Evolutionary conservation across 371 early-diverging fungal species (phyloP), one percentile per base, ranked within the genome.

Genomic region (Mortierella sp.): DNA sequence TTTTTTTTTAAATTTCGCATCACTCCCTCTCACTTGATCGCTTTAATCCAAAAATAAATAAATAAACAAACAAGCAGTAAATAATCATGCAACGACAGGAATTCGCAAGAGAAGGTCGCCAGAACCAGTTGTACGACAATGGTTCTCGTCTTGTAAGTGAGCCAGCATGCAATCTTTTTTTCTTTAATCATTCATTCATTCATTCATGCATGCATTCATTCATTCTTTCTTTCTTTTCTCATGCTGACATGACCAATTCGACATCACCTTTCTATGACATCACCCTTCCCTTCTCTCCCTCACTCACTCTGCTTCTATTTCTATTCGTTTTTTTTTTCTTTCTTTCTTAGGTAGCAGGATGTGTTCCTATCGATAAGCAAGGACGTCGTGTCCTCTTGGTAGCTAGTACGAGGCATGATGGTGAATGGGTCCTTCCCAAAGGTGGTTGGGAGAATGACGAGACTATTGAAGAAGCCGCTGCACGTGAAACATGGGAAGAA

Each of bases 371-470:
- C 53, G 89, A 92, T 70, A 85, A 74, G 11, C 66, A 78, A 22
- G 87, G 86, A 11, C 84, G 86, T 38, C 86, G 85, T 64, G 84
- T 92, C 3, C 69, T 92, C 22, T 63, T 92, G 41, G 87, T 92
- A 24, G 79, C 87, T 32, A 90, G 91, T 69, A 83, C 87, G 64
- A 90, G 89, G 58, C 77, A 87, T 67, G 76, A 86, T 22, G 80
- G 85, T 63, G 88, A 87, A 6, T 92, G 90, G 90, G 90, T 91
- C 13, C 63, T 90, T 82, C 91, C 91, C 15, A 91, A 91, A 74
- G 91, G 91, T 8, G 91, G 91, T 36, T 91, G 91, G 91, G 91
- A 91, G 64, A 89, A 85, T 59, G 91, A 91, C 61, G 91, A 91
- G 73, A 86, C 89, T 36, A 79, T 84, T 58, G 87, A 87, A 69